Evolutionary conservation across 345 rosid genomes (phyloP), one percentile per base, ranked within the genome.

Genomic region (Eucalyptus erythrocorys): DNA sequence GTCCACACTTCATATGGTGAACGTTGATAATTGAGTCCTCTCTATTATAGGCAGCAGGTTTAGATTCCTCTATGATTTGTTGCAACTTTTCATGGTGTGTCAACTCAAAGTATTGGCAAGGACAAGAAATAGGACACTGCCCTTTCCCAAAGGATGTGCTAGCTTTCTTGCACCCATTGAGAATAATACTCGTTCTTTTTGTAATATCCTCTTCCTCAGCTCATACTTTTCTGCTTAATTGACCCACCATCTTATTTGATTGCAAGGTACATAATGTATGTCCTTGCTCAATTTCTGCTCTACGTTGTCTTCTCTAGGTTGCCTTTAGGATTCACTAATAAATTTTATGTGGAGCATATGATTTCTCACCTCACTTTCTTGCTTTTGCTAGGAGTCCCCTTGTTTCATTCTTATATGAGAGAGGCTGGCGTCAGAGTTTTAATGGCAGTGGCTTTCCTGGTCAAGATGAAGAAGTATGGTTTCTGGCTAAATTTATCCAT

Each of bases 391-490:
- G 99, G 98, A 97, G 96, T 91, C 99, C 99, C 71, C 88, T 97
- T 79, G 98, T 97, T 80, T 97, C 99, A n/a, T 97, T 96, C 89
- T 89, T 96, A 90, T 96, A 97, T 66, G 99, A 97, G 91, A 94
- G 98, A 85, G 99, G 99, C 51, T 96, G 99, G 99, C 94, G 99
- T 86, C 97, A 97, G 89, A 94, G 89, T 90, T 97, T 97, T 88
- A 91, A 87, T 61, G 92, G 49, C 71, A 92, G 98, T 64, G 99
- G 99, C 80, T 95, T 97, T 90, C 99, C 99, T 71, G 99, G 99
- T 89, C 95, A 94, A 71, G 98, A 96, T 87, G 97, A 96, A 93
- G 99, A 96, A 98, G 99, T 95, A 91, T 82, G 85, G 86, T 61
- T 82, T 81, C 50, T 87, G 90, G 34, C 51, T 50, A 22, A 64